phyloP scores from a whole-genome alignment of 345 rosid genomes.

The Clausena lansium region DNA sequence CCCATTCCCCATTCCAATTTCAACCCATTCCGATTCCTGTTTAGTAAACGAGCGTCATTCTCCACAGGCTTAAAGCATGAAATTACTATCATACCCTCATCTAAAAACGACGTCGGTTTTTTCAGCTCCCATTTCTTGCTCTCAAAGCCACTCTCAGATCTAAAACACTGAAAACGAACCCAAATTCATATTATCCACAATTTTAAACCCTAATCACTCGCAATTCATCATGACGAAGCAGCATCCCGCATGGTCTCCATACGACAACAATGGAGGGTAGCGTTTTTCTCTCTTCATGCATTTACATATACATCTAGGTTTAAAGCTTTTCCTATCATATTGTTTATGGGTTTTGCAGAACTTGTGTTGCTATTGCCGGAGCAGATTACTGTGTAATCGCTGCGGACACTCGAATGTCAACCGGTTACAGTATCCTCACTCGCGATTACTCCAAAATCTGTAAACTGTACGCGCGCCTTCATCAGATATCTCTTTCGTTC shows the following conservation, averaged over 20 bases:
- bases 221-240: constrained; percentile 67
- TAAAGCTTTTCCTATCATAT: neutral
- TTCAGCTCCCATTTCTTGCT: constrained; percentile 17
- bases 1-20: too few relatives aligned
- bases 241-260: constrained; percentile 79
- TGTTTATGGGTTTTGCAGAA: constrained; percentile 34
- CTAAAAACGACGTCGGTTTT: neutral
- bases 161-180: neutral
- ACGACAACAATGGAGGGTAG: constrained; percentile 99
- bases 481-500: neutral
- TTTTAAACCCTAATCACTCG: neutral
- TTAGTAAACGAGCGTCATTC: too few relatives aligned
- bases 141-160: constrained; percentile 41
- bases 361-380: constrained; percentile 95
- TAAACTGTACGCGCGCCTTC: constrained; percentile 53
- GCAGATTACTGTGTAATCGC: constrained; percentile 94
- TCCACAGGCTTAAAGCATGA: too few relatives aligned
- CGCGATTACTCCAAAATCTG: constrained; percentile 92
- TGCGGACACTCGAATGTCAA: constrained; percentile 95
- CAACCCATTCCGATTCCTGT: too few relatives aligned
- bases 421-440: constrained; percentile 82
- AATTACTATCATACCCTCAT: neutral
- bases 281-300: neutral
- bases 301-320: neutral
- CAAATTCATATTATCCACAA: constrained; percentile 2